Evolutionary conservation across 2,329 filamentous ascomycete genomes (phyloP).

Genomic region (Cladophialophora chaetospira): DNA sequence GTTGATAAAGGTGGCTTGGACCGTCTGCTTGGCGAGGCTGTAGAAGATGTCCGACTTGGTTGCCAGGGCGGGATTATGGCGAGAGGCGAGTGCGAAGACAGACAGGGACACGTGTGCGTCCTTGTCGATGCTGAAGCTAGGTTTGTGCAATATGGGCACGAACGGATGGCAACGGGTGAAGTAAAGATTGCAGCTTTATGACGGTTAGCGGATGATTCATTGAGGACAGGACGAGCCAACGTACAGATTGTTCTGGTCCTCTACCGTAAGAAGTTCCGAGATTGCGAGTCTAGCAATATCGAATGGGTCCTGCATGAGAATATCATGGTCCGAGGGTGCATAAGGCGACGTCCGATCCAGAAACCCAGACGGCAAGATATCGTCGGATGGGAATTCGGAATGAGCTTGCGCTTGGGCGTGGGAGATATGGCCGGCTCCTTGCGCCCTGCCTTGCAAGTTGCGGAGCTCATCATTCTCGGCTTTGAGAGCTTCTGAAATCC

Average conservation of each 20-base stretch:
- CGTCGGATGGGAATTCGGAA: neutral
- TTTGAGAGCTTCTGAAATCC: neutral
- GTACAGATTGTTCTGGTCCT: conserved; percentile 3
- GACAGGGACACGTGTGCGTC: conserved; percentile 7
- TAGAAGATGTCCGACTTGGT: conserved; percentile 6
- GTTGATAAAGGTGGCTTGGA: conserved; percentile 1
- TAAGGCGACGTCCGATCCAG: neutral
- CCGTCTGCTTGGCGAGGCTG: conserved; percentile 1
- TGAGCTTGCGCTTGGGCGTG: neutral
- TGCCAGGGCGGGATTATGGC: neutral
- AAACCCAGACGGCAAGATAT: neutral
- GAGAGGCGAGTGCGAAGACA: conserved; percentile 1
- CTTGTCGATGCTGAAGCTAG: conserved; percentile 2
- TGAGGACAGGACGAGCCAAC: neutral
- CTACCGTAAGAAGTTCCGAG: conserved; percentile 1
- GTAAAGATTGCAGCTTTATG: neutral
- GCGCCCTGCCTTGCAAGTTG: neutral
- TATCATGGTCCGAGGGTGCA: conserved; percentile 5
- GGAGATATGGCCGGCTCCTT: neutral
- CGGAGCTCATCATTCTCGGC: conserved; percentile 3
- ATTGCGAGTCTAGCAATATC: conserved; percentile 4
- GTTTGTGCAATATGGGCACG: neutral
- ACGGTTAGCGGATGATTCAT: neutral
- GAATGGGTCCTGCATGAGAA: conserved; percentile 4
- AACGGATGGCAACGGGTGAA: conserved; percentile 1